Evolutionary conservation across 1,139 yeast species (phyloP).

Genomic region (Geotrichum cucujoidarum): DNA sequence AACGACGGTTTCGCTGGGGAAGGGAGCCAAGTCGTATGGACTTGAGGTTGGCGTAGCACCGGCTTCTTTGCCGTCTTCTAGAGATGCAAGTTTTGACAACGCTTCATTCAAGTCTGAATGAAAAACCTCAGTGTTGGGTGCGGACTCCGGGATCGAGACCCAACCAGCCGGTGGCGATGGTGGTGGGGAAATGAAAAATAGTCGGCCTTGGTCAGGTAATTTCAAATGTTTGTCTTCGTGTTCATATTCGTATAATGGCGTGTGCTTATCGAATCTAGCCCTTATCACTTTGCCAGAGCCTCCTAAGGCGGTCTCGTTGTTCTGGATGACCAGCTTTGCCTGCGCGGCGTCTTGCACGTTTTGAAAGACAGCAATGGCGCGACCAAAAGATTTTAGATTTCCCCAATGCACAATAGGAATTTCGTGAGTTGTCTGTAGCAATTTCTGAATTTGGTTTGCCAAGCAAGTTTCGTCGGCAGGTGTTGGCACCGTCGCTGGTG

Average conservation of each 20-base stretch:
- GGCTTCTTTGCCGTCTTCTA: background rate
- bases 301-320: background rate
- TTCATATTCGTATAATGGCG: slow-evolving; percentile 23
- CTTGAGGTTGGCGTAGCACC: slow-evolving; percentile 1
- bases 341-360: slow-evolving; percentile 28
- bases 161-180: slow-evolving; percentile 44
- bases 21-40: slow-evolving; percentile 6
- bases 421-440: slow-evolving; percentile 3
- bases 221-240: slow-evolving; percentile 28
- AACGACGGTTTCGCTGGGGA: slow-evolving; percentile 7
- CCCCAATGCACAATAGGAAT: slow-evolving; percentile 33
- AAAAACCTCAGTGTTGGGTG: slow-evolving; percentile 30
- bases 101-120: slow-evolving; percentile 24
- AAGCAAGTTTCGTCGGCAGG: background rate
- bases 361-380: slow-evolving; percentile 37
- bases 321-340: slow-evolving; percentile 23
- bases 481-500: slow-evolving; percentile 9
- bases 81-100: slow-evolving; percentile 12
- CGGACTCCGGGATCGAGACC: slow-evolving; percentile 37
- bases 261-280: slow-evolving; percentile 25
- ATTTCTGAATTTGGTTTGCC: slow-evolving; percentile 5
- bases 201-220: slow-evolving; percentile 40
- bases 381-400: slow-evolving; percentile 36
- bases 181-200: slow-evolving; percentile 43
- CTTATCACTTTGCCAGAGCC: slow-evolving; percentile 19